Evolutionary conservation across 768 basidiomycete genomes (phyloP), one percentile per base, ranked within the genome.

Genomic region (Lentinus tigrinus): DNA sequence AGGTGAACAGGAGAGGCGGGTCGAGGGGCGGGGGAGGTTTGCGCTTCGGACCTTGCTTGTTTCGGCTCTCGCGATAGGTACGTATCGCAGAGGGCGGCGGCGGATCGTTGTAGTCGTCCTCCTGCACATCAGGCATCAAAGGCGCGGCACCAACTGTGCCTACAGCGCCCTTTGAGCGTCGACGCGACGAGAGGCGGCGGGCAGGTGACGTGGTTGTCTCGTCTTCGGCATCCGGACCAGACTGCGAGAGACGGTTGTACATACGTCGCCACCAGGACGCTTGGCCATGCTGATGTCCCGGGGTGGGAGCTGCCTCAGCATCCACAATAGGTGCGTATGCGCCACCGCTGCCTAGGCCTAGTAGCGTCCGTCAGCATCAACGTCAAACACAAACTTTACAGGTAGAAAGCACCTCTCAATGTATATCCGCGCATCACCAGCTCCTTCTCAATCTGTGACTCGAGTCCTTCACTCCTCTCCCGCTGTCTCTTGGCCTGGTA

Each of bases 191-290:
- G 9, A 24, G 16, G 14, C 51, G 54, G 23, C 60, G 54, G 1
- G 7, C 26, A 3, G 49, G 40, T n/a, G 37, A 23, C 14, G 10
- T 14, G 17, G 24, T 23, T 53, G 37, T 23, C 14, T 56, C 54
- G 65, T 51, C 28, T 11, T 60, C 61, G 7, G 50, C 19, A 37
- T 58, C 64, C 3, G 53, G 47, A 8, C 64, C 69, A 4, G 64
- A 61, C 23, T 80, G 78, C 13, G 84, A 84, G 31, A 85, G 62
- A 19, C 81, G 78, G 60, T 77, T 68, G 66, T 85, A 85, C 16
- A 83, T 67, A 50, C 69, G 77, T 17, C 78, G 77, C 85, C 85
- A 85, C 84, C 84, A 85, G 0, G 84, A 83, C 2, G 73, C 69
- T 58, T 77, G 75, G 5, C 66, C 46, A n/a, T 50, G 63, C 64